These are phyloP conservation scores for Boletus tylopilopsis DNA, from an alignment of 768 basidiomycete species.

Conservation along the genomic window DNA sequence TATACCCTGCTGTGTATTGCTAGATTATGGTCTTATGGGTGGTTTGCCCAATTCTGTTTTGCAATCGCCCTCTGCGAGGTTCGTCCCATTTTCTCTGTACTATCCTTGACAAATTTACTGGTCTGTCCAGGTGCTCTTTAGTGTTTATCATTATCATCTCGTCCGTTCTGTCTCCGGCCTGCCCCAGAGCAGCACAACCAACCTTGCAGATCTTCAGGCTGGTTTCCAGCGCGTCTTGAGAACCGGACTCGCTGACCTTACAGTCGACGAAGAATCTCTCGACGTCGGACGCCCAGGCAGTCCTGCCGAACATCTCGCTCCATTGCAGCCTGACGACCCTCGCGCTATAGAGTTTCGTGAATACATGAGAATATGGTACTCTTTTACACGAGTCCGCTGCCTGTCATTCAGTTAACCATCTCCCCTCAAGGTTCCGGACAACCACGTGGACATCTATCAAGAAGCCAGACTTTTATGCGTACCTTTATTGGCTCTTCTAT, in stretches of 20 bases:
- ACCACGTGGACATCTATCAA: conserved; percentile 71
- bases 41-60: conserved; percentile 39
- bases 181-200: conserved; percentile 41
- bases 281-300: conserved; percentile 50
- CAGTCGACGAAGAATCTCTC: conserved; percentile 53
- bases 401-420: neutral
- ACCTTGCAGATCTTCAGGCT: conserved; percentile 52
- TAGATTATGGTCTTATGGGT: conserved; percentile 39
- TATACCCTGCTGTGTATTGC: conserved; percentile 45
- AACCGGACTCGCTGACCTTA: conserved; percentile 55
- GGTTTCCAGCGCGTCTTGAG: conserved; percentile 63
- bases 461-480: conserved; percentile 58
- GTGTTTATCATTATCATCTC: conserved; percentile 57
- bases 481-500: conserved; percentile 85
- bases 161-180: conserved; percentile 45
- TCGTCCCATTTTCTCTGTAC: conserved; percentile 7
- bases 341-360: conserved; percentile 73
- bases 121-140: conserved; percentile 59
- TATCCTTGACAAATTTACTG: neutral
- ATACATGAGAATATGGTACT: conserved; percentile 53
- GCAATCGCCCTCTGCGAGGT: conserved; percentile 60
- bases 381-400: neutral
- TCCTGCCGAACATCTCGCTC: conserved; percentile 54
- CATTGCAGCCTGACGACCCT: conserved; percentile 60
- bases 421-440: conserved; percentile 57